These are phyloP conservation scores for Yamadazyma mexicana DNA, from an alignment of 1,139 yeast genomes.

Conservation along the genomic window DNA sequence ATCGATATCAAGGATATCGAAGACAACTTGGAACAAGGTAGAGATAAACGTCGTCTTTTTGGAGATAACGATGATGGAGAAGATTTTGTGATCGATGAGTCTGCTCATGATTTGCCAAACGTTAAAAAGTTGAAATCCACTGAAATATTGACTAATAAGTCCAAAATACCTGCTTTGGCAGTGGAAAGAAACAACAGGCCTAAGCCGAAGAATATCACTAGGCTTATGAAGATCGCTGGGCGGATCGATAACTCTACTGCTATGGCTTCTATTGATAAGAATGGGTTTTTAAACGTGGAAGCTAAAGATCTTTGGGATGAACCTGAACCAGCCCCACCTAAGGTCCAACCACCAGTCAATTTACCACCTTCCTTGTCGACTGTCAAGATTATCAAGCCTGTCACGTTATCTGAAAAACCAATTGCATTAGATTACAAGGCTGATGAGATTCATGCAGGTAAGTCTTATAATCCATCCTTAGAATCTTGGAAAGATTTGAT, in stretches of 20 bases:
- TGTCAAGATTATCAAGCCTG: constrained; percentile 10
- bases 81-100: constrained; percentile 69
- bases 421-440: constrained; percentile 10
- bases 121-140: constrained; percentile 58
- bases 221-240: constrained; percentile 79
- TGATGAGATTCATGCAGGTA: constrained; percentile 61
- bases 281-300: constrained; percentile 57
- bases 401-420: constrained; percentile 23
- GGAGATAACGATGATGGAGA: constrained; percentile 49
- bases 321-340: constrained; percentile 19
- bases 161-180: constrained; percentile 71
- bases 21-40: constrained; percentile 61
- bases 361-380: constrained; percentile 9
- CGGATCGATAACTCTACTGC: constrained; percentile 64
- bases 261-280: constrained; percentile 55
- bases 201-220: constrained; percentile 62
- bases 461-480: constrained; percentile 88
- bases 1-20: constrained; percentile 83
- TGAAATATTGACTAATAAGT: constrained; percentile 74
- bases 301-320: constrained; percentile 71
- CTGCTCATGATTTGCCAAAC: constrained; percentile 17
- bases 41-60: constrained; percentile 66
- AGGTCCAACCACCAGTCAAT: constrained; percentile 28
- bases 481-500: constrained; percentile 81
- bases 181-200: constrained; percentile 32